These are phyloP conservation scores for Coemansia sp. DNA, from an alignment of 192 early-diverging fungal genomes.

Conservation along the genomic window DNA sequence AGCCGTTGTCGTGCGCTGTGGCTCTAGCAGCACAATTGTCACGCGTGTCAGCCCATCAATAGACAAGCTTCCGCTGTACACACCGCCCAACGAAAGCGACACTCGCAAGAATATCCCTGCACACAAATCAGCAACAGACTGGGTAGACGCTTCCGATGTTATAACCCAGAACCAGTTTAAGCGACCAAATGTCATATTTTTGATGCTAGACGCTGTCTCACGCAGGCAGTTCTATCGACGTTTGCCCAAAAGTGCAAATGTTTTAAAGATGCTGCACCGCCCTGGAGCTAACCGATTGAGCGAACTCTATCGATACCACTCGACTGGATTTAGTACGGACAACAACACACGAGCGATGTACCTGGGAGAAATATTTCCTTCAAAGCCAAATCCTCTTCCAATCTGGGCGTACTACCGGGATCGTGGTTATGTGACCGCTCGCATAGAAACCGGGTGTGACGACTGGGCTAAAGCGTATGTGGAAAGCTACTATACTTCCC, in stretches of 20 bases:
- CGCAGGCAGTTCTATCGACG: constrained; percentile 58
- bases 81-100: constrained; percentile 26
- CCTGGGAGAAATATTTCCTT: constrained; percentile 36
- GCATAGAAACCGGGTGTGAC: constrained; percentile 55
- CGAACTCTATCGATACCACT: constrained; percentile 58
- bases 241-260: constrained; percentile 47
- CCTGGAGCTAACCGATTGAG: constrained; percentile 30
- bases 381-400: constrained; percentile 38
- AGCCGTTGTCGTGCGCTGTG: constrained; percentile 55
- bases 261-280: constrained; percentile 31
- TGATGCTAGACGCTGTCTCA: constrained; percentile 59
- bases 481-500: constrained; percentile 13
- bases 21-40: constrained; percentile 35
- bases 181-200: constrained; percentile 54
- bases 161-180: not conserved
- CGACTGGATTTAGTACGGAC: constrained; percentile 57
- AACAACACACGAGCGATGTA: constrained; percentile 57
- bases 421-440: constrained; percentile 57
- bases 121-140: not conserved
- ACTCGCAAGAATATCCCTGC: constrained; percentile 11
- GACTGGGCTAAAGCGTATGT: constrained; percentile 57
- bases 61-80: constrained; percentile 9
- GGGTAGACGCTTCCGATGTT: not conserved
- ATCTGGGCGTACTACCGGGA: constrained; percentile 62
- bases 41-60: constrained; percentile 36